phyloP scores from a whole-genome alignment of 169 alveolate genomes.

The Cryptosporidium sp. region DNA sequence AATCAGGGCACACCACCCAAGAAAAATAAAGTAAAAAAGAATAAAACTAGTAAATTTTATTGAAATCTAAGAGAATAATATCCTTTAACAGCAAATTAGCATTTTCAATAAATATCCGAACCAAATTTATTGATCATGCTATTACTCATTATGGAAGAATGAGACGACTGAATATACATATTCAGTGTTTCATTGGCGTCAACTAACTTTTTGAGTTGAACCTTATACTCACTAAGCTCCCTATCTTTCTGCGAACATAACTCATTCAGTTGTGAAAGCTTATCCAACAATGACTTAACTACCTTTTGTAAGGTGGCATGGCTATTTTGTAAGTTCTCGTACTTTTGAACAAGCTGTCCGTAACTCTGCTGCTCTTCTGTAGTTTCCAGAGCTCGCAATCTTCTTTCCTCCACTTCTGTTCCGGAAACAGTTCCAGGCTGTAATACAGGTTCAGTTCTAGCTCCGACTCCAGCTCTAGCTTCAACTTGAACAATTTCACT shows the following conservation, averaged over 20 bases:
- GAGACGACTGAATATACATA: constrained; percentile 71
- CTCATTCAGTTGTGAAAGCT: constrained; percentile 40
- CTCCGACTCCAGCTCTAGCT: neutral
- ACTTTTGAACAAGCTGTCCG: constrained; percentile 5
- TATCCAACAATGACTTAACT: constrained; percentile 58
- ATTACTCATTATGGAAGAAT: constrained; percentile 62
- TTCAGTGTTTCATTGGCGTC: constrained; percentile 73
- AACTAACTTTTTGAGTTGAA: constrained; percentile 31
- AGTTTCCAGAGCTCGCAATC: neutral
- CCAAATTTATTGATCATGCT: constrained; percentile 73
- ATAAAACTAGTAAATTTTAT: neutral
- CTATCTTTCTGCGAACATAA: constrained; percentile 46
- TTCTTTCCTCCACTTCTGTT: neutral
- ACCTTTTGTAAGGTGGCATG: constrained; percentile 66
- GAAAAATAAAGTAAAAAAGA: neutral
- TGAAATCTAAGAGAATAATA: neutral
- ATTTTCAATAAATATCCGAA: constrained; percentile 58
- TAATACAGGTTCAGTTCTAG: neutral
- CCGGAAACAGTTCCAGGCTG: neutral
- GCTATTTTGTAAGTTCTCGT: constrained; percentile 59
- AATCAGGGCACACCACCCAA: neutral
- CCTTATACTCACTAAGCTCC: constrained; percentile 43
- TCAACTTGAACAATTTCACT: neutral
- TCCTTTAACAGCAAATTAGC: neutral
- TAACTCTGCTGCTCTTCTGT: constrained; percentile 8